Base-by-base conservation (phyloP, 2,329 filamentous ascomycete genomes). In the Botrytis pseudocinerea region DNA sequence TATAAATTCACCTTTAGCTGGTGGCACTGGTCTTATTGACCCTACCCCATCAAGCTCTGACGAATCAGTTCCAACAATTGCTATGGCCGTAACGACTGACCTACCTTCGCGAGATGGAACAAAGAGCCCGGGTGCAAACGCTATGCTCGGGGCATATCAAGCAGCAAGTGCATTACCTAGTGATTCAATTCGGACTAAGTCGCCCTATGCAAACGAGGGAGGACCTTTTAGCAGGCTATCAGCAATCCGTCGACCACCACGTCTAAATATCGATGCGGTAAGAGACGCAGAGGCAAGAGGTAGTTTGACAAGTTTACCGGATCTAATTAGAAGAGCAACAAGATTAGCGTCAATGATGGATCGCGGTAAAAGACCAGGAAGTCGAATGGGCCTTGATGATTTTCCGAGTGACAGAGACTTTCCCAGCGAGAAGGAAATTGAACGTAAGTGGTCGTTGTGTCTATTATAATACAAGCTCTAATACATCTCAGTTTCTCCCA, bases 291-390 rank as follows among this genome's bases (percentile, higher is more conserved):
- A 98, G 82, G 89, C 92, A 1, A 89, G 96, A 79, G 95, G 94
- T 6, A 98, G 95, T 80, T 85, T 97, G 76, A 98, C 96, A 1
- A 98, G 95, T 82, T 84, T 99, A 74, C 92, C 95, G 0, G 96
- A 98, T 81, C 84, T 99, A 74, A 98, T 99, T 77, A 88, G 90
- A 79, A 89, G 96, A 77, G 96, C 96, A 18, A 98, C 95, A 0
- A 90, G 90, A 76, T 85, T 98, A 54, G 95, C 95, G 25, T 89
- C 93, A 0, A 94, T 97, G 82, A 90, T 99, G 73, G 95, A 98
- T 78, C 91, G 91, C 76, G 95, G 95, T 20, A 91, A 85, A 76
- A 84, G 89, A 76, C 89, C 89, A 42, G 88, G 84, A 35, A 91
- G 89, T 78, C 85, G 87, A 66, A 86, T 88, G 60, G 85, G 87